Evolutionary conservation across 768 basidiomycete genomes (phyloP).

Genomic region (Agaricus bisporus): DNA sequence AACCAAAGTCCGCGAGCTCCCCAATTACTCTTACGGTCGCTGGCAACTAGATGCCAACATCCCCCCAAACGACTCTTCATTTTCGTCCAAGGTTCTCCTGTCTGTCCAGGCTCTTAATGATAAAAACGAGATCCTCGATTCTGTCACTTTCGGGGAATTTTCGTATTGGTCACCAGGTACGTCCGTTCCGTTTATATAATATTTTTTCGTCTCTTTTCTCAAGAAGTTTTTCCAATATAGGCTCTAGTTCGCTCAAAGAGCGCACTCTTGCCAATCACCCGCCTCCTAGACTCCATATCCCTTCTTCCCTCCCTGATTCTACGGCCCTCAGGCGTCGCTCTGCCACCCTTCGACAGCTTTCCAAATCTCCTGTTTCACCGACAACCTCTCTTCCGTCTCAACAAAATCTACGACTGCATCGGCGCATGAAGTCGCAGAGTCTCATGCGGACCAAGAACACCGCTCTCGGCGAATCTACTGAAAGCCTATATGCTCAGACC

Average conservation of each 20-base stretch:
- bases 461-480: constrained; percentile 22
- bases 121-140: constrained; percentile 50
- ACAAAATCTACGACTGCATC: constrained; percentile 30
- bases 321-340: constrained; percentile 33
- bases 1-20: constrained; percentile 57
- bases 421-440: constrained; percentile 37
- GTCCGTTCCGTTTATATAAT: constrained; percentile 12
- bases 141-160: constrained; percentile 67
- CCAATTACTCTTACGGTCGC: constrained; percentile 37
- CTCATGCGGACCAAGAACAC: constrained; percentile 37
- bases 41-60: constrained; percentile 65
- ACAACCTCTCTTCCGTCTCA: constrained; percentile 33
- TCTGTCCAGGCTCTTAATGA: constrained; percentile 59
- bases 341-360: constrained; percentile 25
- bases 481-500: constrained; percentile 43
- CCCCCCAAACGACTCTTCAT: constrained; percentile 45
- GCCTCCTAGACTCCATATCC: constrained; percentile 28
- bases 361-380: constrained; percentile 27
- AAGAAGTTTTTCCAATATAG: constrained; percentile 1
- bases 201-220: constrained; percentile 4
- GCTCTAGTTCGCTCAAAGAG: constrained; percentile 15
- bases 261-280: constrained; percentile 13
- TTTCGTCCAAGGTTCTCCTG: constrained; percentile 42
- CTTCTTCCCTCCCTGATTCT: constrained; percentile 18
- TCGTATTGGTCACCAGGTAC: constrained; percentile 48